These are phyloP conservation scores for Cucurbitaria berberidis DNA, from an alignment of 2,329 filamentous ascomycete genomes.

Conservation along the genomic window DNA sequence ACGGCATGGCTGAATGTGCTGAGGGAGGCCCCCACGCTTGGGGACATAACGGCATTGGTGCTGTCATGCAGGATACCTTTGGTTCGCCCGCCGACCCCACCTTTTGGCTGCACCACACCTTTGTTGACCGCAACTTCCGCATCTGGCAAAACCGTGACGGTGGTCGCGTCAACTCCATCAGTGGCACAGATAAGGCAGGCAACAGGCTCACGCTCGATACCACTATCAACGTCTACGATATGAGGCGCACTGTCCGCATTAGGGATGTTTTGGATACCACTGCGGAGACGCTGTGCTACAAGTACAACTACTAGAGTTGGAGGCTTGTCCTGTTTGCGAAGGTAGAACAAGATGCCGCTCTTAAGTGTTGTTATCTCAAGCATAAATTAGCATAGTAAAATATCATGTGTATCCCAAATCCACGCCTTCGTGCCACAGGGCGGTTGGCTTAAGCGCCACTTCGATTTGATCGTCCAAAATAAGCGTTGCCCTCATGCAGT, in stretches of 20 bases:
- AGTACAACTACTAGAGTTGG: slow-evolving; percentile 42
- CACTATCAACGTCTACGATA: slow-evolving; percentile 31
- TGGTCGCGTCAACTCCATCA: slow-evolving; percentile 40
- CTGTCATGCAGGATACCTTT: slow-evolving; percentile 43
- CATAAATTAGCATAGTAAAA: slow-evolving; percentile 8
- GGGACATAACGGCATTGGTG: slow-evolving; percentile 46
- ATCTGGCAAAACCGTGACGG: slow-evolving; percentile 55
- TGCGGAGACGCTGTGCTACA: slow-evolving; percentile 38
- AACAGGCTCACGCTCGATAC: slow-evolving; percentile 37
- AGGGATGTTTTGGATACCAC: slow-evolving; percentile 41
- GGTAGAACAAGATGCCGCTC: background rate
- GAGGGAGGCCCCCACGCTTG: slow-evolving; percentile 43
- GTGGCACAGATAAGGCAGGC: slow-evolving; percentile 46
- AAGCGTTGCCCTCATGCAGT: background rate
- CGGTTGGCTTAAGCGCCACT: background rate
- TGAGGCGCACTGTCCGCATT: slow-evolving; percentile 36
- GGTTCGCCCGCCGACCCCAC: slow-evolving; percentile 45
- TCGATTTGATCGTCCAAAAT: too few species aligned
- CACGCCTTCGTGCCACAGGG: background rate
- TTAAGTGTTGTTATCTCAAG: slow-evolving; percentile 1
- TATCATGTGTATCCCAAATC: slow-evolving; percentile 5
- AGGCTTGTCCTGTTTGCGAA: slow-evolving; percentile 1
- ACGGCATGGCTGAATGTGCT: slow-evolving; percentile 38
- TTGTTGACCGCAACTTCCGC: slow-evolving; percentile 59
- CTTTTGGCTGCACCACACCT: slow-evolving; percentile 59